Evolutionary conservation across 345 rosid species (phyloP), one percentile per base, ranked within the genome.

Genomic region (Dimocarpus longan): DNA sequence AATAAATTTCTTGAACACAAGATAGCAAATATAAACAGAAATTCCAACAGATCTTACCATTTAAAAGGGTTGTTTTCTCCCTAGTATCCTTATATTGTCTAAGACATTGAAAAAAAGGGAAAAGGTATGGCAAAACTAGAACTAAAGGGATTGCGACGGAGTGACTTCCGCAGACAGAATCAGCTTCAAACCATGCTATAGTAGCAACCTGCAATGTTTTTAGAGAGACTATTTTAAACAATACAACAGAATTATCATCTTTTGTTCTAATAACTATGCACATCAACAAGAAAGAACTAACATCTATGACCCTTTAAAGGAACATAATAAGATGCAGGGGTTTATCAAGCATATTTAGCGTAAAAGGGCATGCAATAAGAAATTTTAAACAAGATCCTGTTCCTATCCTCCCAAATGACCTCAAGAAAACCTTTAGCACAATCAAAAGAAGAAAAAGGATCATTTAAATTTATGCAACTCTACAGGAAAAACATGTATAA

Each of bases 101-200:
- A 79, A 94, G 91, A 81, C 99, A 97, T 82, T 97, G 99, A 80
- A 92, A 92, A 73, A 97, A 82, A 42, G 95, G 92, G 77, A 93
- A 97, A 77, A 93, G 86, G 75, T 97, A 97, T 66, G 99, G 99
- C 80, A 93, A 86, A 28, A 92, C 99, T 64, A 97, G 93, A 88
- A 90, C 94, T n/a, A 93, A 22, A n/a, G 99, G 99, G 73, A 97
- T 97, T 24, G 87, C 93, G 85, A 92, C 67, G 0, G 99, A 93
- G 86, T 97, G 99, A 84, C 97, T 90, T 40, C 99, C 98, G 12
- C 99, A 97, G 70, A 94, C 93, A 37, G 99, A 97, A 85, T 97
- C 97, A 46, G 97, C 98, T 86, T 97, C 99, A 88, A 97, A 94
- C 99, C 99, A 97, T 26, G 99, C 99, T 81, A 94, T 83, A 28